Evolutionary conservation across 2,329 filamentous ascomycete genomes (phyloP).

Genomic region (Chrysosporium keratinophilum): DNA sequence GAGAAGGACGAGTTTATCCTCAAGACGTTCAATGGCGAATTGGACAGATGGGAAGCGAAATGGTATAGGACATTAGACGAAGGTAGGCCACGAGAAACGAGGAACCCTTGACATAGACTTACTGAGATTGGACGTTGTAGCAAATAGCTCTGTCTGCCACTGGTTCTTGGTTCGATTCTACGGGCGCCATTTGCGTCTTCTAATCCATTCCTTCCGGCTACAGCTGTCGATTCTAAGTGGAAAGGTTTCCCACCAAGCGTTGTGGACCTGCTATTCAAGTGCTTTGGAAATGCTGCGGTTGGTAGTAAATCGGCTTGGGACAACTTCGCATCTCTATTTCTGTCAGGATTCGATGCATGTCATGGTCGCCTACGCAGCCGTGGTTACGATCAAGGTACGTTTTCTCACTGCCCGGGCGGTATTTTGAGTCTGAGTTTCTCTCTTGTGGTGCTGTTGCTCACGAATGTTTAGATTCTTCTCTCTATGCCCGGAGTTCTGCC

Average conservation of each 20-base stretch:
- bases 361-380: slow-evolving; percentile 36
- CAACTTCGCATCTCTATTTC: slow-evolving; percentile 30
- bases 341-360: slow-evolving; percentile 36
- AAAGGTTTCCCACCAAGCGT: slow-evolving; percentile 19
- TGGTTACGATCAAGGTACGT: slow-evolving; percentile 30
- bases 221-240: slow-evolving; percentile 24
- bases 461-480: slow-evolving; percentile 14
- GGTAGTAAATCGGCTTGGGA: slow-evolving; percentile 21
- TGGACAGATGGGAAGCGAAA: slow-evolving; percentile 18
- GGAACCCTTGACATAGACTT: not conserved
- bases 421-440: not conserved
- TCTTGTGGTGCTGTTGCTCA: not conserved
- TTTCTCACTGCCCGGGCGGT: not conserved
- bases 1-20: slow-evolving; percentile 17
- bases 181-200: slow-evolving; percentile 30
- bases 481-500: slow-evolving; percentile 17
- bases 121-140: slow-evolving; percentile 1
- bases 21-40: slow-evolving; percentile 16
- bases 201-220: slow-evolving; percentile 31
- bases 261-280: slow-evolving; percentile 20
- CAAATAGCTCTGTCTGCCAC: slow-evolving; percentile 23
- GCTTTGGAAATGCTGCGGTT: slow-evolving; percentile 28
- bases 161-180: slow-evolving; percentile 33
- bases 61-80: slow-evolving; percentile 18
- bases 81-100: slow-evolving; percentile 4